phyloP scores from a whole-genome alignment of 1,139 yeast species.

The Pichia sp. region DNA sequence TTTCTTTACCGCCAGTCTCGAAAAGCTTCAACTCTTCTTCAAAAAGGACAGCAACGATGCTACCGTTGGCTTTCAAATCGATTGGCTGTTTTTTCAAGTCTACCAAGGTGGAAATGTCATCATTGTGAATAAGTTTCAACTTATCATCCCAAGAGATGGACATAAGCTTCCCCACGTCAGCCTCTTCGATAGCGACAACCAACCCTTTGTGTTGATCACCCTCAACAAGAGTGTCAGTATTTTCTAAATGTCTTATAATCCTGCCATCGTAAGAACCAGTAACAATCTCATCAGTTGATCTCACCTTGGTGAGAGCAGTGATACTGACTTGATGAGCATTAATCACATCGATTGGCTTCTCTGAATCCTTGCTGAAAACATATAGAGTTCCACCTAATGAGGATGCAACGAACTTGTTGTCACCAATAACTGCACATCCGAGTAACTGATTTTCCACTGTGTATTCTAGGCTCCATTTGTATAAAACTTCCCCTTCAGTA shows the following conservation, averaged over 20 bases:
- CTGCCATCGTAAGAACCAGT: constrained; percentile 88
- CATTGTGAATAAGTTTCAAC: constrained; percentile 39
- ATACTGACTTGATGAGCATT: constrained; percentile 80
- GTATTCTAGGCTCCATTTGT: constrained; percentile 40
- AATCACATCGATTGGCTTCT: constrained; percentile 39
- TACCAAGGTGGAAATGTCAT: constrained; percentile 19
- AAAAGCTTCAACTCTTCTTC: constrained; percentile 39
- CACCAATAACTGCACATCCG: constrained; percentile 69
- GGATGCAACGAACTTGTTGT: constrained; percentile 54
- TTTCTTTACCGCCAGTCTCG: constrained; percentile 21
- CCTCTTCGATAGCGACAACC: constrained; percentile 37
- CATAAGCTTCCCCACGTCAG: constrained; percentile 26
- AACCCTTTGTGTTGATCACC: constrained; percentile 49
- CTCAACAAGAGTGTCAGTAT: constrained; percentile 29
- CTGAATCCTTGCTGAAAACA: constrained; percentile 39
- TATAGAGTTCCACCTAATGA: constrained; percentile 69
- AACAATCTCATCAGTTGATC: constrained; percentile 23
- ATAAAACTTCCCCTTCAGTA: constrained; percentile 32
- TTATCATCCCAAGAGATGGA: constrained; percentile 88
- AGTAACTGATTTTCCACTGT: constrained; percentile 63
- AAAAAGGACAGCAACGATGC: constrained; percentile 37
- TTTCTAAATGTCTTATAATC: constrained; percentile 48
- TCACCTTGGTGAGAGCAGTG: constrained; percentile 44
- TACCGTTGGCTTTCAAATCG: constrained; percentile 32
- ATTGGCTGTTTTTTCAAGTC: constrained; percentile 56